Evolutionary conservation across 306 rosid species (phyloP).

Genomic region (Prunus salicina): DNA sequence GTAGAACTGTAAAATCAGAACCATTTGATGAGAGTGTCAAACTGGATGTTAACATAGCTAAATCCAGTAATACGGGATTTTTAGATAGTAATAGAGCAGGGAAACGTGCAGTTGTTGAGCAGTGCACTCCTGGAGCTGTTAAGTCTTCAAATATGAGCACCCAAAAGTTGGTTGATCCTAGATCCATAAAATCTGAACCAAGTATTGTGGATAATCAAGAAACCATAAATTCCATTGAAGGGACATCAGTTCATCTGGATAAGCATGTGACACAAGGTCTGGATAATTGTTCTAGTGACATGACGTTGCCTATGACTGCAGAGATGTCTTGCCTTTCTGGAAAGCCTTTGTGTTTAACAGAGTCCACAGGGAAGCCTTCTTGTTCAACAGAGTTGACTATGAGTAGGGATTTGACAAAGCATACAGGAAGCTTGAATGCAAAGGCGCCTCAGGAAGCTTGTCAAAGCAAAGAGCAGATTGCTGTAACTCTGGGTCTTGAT

Average conservation of each 20-base stretch:
- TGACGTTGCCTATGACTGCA: constrained; percentile 14
- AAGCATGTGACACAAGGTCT: constrained; percentile 29
- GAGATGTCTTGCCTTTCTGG: constrained; percentile 19
- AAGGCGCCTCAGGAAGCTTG: constrained; percentile 33
- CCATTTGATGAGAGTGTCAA: constrained; percentile 60
- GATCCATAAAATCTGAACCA: constrained; percentile 52
- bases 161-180: constrained; percentile 32
- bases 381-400: constrained; percentile 33
- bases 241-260: constrained; percentile 26
- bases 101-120: constrained; percentile 41
- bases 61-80: constrained; percentile 23
- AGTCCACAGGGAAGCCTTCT: constrained; percentile 31
- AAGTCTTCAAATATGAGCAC: constrained; percentile 27
- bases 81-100: constrained; percentile 32
- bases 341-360: constrained; percentile 35
- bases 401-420: constrained; percentile 25
- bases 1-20: constrained; percentile 62
- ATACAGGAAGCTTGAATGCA: constrained; percentile 17
- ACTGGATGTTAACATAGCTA: constrained; percentile 32
- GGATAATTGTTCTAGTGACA: constrained; percentile 28
- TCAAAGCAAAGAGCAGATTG: constrained; percentile 30
- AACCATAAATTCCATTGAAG: constrained; percentile 31
- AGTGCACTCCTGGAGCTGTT: constrained; percentile 26
- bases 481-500: constrained; percentile 27
- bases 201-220: constrained; percentile 27